phyloP scores from a whole-genome alignment of 306 rosid genomes.

The Alnus glutinosa region DNA sequence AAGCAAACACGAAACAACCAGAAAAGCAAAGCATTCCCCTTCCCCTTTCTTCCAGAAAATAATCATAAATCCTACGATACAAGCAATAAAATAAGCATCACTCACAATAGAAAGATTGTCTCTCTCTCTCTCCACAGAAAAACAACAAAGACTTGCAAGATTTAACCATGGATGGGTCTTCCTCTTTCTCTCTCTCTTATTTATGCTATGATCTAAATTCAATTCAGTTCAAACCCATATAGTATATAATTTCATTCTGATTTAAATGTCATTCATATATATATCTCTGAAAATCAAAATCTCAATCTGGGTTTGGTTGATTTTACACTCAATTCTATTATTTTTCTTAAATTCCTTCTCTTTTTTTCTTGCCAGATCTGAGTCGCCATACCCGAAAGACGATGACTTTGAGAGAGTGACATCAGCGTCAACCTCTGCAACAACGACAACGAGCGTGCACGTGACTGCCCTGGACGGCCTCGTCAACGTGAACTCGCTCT shows the following conservation, averaged over 20 bases:
- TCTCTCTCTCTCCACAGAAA: background rate
- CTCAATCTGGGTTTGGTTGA: background rate
- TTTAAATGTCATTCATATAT: background rate
- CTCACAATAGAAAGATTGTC: background rate
- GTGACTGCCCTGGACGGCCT: conserved; percentile 88
- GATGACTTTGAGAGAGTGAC: background rate
- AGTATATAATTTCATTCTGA: background rate
- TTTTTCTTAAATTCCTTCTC: too few species aligned
- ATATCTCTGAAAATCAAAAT: too few species aligned
- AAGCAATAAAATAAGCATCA: background rate
- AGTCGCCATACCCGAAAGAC: too few species aligned
- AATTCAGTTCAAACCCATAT: background rate
- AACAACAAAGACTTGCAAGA: background rate
- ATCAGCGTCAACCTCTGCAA: conserved; percentile 22
- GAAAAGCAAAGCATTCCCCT: too few species aligned
- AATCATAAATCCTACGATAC: background rate
- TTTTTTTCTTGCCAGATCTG: too few species aligned
- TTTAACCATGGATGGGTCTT: conserved; percentile 32
- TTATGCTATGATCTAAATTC: background rate
- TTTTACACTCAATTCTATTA: too few species aligned
- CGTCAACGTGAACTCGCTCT: conserved; percentile 87
- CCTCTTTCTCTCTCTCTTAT: background rate
- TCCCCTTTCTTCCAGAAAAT: background rate
- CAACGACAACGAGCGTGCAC: conserved; percentile 72
- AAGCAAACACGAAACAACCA: too few species aligned